Percentiles rank a stretch among this genome's conserved stretches.
Evolutionary conservation across 192 early-diverging fungal species (phyloP).

Genomic region (Coemansia interrupta): DNA sequence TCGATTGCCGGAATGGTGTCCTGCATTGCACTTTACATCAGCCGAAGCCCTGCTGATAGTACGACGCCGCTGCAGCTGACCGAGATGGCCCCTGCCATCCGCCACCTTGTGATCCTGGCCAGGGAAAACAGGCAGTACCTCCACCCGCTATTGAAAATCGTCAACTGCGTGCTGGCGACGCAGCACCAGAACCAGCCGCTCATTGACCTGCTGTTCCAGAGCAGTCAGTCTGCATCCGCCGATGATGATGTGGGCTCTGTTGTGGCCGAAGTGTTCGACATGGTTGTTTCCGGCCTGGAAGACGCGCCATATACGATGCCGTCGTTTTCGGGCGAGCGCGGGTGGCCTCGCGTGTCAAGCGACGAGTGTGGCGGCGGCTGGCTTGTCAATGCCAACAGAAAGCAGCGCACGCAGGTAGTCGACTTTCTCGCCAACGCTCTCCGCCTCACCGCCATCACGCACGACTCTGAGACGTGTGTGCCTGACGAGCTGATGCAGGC

Average conservation of each 20-base stretch:
- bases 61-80: constrained; percentile 9
- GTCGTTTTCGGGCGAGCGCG: constrained; percentile 3
- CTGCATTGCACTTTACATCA: constrained; percentile 2
- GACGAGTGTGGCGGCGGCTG: constrained; percentile 41
- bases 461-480: background rate
- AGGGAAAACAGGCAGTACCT: constrained; percentile 29
- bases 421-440: constrained; percentile 15
- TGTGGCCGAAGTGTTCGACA: constrained; percentile 22
- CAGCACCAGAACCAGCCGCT: background rate
- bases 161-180: constrained; percentile 1
- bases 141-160: constrained; percentile 19
- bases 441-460: background rate
- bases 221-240: background rate
- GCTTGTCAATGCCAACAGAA: constrained; percentile 20
- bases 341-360: constrained; percentile 33
- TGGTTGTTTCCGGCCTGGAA: constrained; percentile 34
- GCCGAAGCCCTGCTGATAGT: background rate
- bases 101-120: constrained; percentile 22
- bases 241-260: constrained; percentile 8
- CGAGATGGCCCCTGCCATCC: constrained; percentile 15
- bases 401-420: constrained; percentile 5
- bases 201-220: constrained; percentile 4
- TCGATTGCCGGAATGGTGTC: constrained; percentile 15
- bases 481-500: background rate
- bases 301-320: constrained; percentile 29